These are phyloP conservation scores for Filobasidium floriforme DNA, from an alignment of 768 basidiomycete genomes.

Conservation along the genomic window DNA sequence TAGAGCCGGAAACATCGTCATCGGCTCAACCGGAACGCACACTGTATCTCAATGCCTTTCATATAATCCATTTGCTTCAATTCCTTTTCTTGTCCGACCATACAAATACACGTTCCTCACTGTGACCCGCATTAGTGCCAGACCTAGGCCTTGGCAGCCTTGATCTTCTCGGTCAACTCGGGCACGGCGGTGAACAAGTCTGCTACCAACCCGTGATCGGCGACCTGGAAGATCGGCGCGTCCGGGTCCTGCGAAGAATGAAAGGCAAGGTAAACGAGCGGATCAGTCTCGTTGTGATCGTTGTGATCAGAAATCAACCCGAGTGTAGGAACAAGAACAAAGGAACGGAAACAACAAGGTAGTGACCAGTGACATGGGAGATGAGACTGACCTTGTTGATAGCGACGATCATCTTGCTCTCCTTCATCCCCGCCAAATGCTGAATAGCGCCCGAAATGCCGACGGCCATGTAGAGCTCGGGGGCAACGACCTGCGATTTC, in stretches of 20 bases:
- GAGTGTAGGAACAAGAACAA: no score
- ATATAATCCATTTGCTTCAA: background rate
- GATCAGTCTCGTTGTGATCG: no score
- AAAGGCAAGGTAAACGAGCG: background rate
- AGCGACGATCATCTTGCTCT: slow-evolving; percentile 94
- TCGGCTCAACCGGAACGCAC: no score
- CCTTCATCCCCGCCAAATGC: slow-evolving; percentile 99
- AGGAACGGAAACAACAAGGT: no score
- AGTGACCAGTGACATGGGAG: no score
- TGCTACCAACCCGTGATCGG: slow-evolving; percentile 86
- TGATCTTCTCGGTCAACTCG: slow-evolving; percentile 77
- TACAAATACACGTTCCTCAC: no score
- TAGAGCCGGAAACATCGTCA: no score
- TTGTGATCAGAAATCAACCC: background rate
- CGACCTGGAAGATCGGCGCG: slow-evolving; percentile 98
- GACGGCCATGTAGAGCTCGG: slow-evolving; percentile 88
- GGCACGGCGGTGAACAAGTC: slow-evolving; percentile 91
- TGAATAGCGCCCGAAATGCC: slow-evolving; percentile 99
- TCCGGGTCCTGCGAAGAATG: slow-evolving; percentile 65
- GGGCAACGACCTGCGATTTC: slow-evolving; percentile 80
- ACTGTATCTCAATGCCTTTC: background rate
- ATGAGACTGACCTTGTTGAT: slow-evolving; percentile 72
- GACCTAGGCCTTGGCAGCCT: slow-evolving; percentile 46
- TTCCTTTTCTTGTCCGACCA: background rate
- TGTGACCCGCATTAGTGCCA: no score